Evolutionary conservation across 2,329 filamentous ascomycete genomes (phyloP).

Genomic region (Neofusicoccum kwambonambiense): DNA sequence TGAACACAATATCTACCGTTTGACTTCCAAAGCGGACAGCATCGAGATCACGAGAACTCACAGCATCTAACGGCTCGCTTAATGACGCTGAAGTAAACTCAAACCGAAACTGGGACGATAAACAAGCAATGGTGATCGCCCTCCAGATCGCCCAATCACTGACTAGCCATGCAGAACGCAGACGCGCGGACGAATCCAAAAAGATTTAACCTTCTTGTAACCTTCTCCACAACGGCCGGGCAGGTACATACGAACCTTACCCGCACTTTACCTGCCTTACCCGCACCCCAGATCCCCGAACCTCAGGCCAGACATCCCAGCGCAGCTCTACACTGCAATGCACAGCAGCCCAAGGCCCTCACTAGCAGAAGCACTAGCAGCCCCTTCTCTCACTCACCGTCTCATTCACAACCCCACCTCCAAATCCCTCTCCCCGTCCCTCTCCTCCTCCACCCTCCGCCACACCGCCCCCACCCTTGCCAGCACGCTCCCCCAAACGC

Average conservation of each 20-base stretch:
- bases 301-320: too few relatives aligned
- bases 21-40: too few relatives aligned
- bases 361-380: slow-evolving; percentile 1
- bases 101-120: neutral
- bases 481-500: slow-evolving; percentile 25
- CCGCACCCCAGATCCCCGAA: neutral
- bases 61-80: neutral
- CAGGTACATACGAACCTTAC: neutral
- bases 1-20: too few relatives aligned
- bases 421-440: neutral
- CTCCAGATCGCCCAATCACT: neutral
- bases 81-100: neutral
- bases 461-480: slow-evolving; percentile 28
- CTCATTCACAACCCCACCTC: neutral
- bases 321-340: too few relatives aligned
- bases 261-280: neutral
- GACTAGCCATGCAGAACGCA: neutral
- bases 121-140: neutral
- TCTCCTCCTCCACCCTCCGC: slow-evolving; percentile 24
- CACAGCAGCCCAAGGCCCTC: neutral
- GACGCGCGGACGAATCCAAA: neutral
- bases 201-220: neutral
- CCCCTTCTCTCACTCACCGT: neutral
- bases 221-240: neutral
- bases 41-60: too few relatives aligned